phyloP scores from a whole-genome alignment of 352 stramenopile genomes.

The Pythium periplocum region DNA sequence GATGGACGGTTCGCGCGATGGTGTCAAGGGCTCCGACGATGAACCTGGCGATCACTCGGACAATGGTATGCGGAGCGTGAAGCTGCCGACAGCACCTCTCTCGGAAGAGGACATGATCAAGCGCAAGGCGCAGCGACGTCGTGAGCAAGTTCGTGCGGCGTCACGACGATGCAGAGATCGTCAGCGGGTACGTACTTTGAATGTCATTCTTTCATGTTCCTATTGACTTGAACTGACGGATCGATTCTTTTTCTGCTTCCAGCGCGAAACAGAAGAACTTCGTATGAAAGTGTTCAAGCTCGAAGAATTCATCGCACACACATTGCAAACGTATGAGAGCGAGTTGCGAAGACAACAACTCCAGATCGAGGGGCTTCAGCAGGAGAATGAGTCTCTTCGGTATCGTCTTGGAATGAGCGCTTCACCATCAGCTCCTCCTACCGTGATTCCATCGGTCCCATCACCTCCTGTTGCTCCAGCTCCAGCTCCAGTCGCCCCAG shows the following conservation, averaged over 20 bases:
- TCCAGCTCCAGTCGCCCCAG: too few relatives aligned
- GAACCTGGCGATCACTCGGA: slow-evolving; percentile 24
- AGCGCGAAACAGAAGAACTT: slow-evolving; percentile 63
- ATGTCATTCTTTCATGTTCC: neutral
- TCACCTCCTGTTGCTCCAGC: too few relatives aligned
- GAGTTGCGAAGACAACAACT: slow-evolving; percentile 38
- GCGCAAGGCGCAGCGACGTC: slow-evolving; percentile 53
- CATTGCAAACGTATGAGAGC: slow-evolving; percentile 49
- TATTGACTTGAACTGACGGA: too few relatives aligned
- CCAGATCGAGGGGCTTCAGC: slow-evolving; percentile 32
- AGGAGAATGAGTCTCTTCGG: slow-evolving; percentile 35
- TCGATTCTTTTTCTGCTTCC: neutral
- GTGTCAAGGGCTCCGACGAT: slow-evolving; percentile 14
- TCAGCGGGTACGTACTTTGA: slow-evolving; percentile 29
- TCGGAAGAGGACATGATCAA: slow-evolving; percentile 46
- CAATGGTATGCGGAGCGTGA: slow-evolving; percentile 7
- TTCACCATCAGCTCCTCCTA: neutral
- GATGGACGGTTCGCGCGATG: slow-evolving; percentile 2
- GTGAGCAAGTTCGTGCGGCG: slow-evolving; percentile 56
- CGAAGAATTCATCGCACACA: slow-evolving; percentile 59
- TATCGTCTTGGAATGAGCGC: too few relatives aligned
- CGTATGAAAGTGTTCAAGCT: slow-evolving; percentile 66
- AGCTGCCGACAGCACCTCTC: slow-evolving; percentile 20
- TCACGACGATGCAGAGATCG: slow-evolving; percentile 54
- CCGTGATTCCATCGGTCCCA: slow-evolving; percentile 1